These are phyloP conservation scores for Xerocomus spinulosus DNA, from an alignment of 768 basidiomycete species.

Conservation along the genomic window DNA sequence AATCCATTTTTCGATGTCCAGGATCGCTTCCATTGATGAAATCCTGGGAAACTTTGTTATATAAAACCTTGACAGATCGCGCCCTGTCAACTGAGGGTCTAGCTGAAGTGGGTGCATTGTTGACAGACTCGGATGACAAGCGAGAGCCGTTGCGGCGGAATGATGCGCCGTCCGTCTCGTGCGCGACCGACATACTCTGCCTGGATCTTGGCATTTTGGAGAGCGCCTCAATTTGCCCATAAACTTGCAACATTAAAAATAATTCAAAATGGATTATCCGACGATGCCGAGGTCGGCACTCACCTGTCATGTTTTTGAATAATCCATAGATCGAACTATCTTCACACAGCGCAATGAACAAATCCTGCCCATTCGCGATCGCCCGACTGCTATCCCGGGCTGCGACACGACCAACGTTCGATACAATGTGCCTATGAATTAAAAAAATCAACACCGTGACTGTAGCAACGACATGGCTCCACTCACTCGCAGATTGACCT, in stretches of 20 bases:
- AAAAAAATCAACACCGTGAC: slow-evolving; percentile 4
- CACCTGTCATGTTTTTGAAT: slow-evolving; percentile 85
- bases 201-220: slow-evolving; percentile 54
- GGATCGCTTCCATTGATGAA: slow-evolving; percentile 38
- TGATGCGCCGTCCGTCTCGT: slow-evolving; percentile 47
- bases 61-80: slow-evolving; percentile 57
- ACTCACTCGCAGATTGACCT: slow-evolving; percentile 84
- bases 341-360: slow-evolving; percentile 86
- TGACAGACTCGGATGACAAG: slow-evolving; percentile 39
- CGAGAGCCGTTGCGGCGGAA: slow-evolving; percentile 30
- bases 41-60: slow-evolving; percentile 39
- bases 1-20: slow-evolving; percentile 53
- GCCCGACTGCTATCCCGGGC: slow-evolving; percentile 81
- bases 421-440: slow-evolving; percentile 78
- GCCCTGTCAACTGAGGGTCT: slow-evolving; percentile 64
- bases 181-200: slow-evolving; percentile 67
- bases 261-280: slow-evolving; percentile 8
- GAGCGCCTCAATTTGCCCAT: slow-evolving; percentile 70
- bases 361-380: slow-evolving; percentile 69
- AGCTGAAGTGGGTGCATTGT: slow-evolving; percentile 24
- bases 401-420: slow-evolving; percentile 79
- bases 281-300: slow-evolving; percentile 14
- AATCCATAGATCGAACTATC: slow-evolving; percentile 82
- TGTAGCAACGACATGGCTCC: slow-evolving; percentile 26
- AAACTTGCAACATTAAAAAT: slow-evolving; percentile 43